Conservation (phyloP, 768 basidiomycete genomes). For the Terana coerulea region DNA sequence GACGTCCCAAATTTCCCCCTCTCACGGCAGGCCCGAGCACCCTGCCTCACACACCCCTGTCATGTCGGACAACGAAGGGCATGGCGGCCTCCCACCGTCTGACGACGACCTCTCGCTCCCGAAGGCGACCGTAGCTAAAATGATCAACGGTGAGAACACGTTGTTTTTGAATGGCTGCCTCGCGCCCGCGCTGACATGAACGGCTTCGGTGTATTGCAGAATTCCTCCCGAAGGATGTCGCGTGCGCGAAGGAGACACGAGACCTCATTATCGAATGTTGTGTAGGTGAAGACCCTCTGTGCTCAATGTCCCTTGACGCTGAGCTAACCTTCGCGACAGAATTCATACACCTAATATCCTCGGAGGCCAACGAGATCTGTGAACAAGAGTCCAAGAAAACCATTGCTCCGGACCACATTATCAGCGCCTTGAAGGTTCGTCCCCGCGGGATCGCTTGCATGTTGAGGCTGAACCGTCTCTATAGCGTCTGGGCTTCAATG, state of each 20-base stretch:
- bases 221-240: conserved; percentile 80
- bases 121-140: conserved; percentile 96
- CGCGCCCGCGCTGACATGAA: conserved; percentile 7
- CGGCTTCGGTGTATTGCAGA: conserved; percentile 46
- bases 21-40: not conserved
- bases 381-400: conserved; percentile 99
- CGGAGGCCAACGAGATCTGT: conserved; percentile 97
- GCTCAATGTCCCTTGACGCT: conserved; percentile 5
- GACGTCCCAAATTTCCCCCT: not conserved
- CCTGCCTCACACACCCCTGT: not conserved
- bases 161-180: not conserved
- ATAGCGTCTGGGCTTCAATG: conserved; percentile 89
- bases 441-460: not conserved
- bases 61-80: conserved; percentile 93
- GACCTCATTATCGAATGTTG: conserved; percentile 98
- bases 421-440: conserved; percentile 81
- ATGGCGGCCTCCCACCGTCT: conserved; percentile 53
- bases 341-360: conserved; percentile 96
- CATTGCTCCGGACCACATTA: conserved; percentile 96
- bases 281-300: conserved; percentile 76
- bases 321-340: conserved; percentile 45
- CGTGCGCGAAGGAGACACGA: conserved; percentile 93
- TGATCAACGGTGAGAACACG: conserved; percentile 72
- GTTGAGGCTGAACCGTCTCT: not conserved
- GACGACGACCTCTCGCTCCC: conserved; percentile 95